These are phyloP conservation scores for Hypoxylon sp. DNA, from an alignment of 2,329 filamentous ascomycete species.

Conservation along the genomic window DNA sequence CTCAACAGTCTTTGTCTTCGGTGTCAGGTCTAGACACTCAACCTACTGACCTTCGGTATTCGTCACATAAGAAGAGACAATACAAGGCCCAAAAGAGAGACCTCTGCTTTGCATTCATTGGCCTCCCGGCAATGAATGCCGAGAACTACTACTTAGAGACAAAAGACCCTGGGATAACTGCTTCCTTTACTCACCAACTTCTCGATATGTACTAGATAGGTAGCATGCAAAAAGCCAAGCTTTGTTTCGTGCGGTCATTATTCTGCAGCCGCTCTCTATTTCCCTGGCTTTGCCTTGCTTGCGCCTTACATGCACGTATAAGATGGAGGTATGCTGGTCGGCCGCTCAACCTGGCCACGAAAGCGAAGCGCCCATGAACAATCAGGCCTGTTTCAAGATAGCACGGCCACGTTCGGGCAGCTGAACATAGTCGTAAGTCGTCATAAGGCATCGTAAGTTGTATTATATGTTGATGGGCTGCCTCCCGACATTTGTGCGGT, in stretches of 20 bases:
- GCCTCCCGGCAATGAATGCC: constrained; percentile 27
- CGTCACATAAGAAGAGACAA: constrained; percentile 7
- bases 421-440: constrained; percentile 19
- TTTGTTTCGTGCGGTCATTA: constrained; percentile 38
- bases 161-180: constrained; percentile 15
- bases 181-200: not conserved
- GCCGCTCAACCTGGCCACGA: constrained; percentile 26
- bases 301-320: constrained; percentile 15
- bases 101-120: constrained; percentile 21
- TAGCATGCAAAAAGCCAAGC: constrained; percentile 19
- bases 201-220: not conserved
- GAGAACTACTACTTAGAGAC: constrained; percentile 24
- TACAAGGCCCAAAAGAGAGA: not conserved
- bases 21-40: constrained; percentile 10
- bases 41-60: constrained; percentile 11
- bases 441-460: constrained; percentile 30
- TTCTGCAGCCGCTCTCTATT: constrained; percentile 30
- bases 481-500: constrained; percentile 29
- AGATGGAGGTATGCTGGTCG: constrained; percentile 13
- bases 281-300: constrained; percentile 4
- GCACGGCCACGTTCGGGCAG: constrained; percentile 38
- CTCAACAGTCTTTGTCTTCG: constrained; percentile 19
- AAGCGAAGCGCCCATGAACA: constrained; percentile 35
- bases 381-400: constrained; percentile 35
- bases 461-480: constrained; percentile 37